These are phyloP conservation scores for Botrytis squamosa DNA, from an alignment of 2,329 filamentous ascomycete genomes.

Conservation along the genomic window DNA sequence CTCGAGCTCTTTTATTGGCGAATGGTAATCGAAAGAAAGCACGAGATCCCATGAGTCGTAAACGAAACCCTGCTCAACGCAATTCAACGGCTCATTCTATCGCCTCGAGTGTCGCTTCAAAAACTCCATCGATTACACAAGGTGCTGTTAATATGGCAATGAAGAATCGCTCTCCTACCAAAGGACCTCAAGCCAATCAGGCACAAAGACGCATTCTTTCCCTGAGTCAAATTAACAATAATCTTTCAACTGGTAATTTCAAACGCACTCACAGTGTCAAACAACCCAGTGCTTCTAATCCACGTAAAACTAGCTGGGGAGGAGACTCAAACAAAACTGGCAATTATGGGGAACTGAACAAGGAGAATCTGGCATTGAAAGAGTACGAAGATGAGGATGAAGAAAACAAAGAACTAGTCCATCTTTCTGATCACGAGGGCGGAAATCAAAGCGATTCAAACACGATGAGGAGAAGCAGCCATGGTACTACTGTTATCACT, in stretches of 20 bases:
- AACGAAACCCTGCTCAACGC: conserved; percentile 49
- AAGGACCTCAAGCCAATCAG: conserved; percentile 43
- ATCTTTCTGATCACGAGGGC: conserved; percentile 22
- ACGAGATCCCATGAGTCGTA: conserved; percentile 51
- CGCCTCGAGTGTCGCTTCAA: conserved; percentile 37
- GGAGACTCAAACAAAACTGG: conserved; percentile 41
- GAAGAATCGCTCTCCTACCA: conserved; percentile 38
- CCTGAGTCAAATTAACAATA: conserved; percentile 83
- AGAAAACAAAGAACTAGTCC: conserved; percentile 21
- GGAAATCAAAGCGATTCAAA: conserved; percentile 31
- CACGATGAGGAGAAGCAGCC: conserved; percentile 38
- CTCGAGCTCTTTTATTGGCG: conserved; percentile 80
- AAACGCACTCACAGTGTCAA: conserved; percentile 78
- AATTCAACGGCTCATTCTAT: conserved; percentile 43
- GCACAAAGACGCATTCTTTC: conserved; percentile 78
- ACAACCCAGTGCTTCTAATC: conserved; percentile 50
- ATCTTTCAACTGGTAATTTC: conserved; percentile 60
- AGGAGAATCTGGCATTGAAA: conserved; percentile 62
- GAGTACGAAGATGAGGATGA: conserved; percentile 56
- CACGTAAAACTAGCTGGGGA: conserved; percentile 71
- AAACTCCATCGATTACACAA: conserved; percentile 40
- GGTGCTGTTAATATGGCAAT: conserved; percentile 54
- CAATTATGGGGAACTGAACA: conserved; percentile 53
- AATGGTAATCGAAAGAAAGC: conserved; percentile 47
- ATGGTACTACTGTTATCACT: conserved; percentile 35